Conservation (phyloP, 129 eudicot genomes). For the Erigeron canadensis region DNA sequence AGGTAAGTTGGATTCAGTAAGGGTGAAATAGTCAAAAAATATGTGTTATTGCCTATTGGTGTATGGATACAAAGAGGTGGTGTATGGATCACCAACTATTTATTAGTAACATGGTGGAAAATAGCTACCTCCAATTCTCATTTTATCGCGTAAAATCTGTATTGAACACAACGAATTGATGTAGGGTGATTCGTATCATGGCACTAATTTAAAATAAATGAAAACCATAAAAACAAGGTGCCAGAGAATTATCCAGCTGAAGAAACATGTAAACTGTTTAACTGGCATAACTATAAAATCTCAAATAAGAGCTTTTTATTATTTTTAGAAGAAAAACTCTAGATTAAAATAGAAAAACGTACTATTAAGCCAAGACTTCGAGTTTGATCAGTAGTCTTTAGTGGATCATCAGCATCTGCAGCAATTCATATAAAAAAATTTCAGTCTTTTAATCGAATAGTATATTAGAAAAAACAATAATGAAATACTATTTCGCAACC, state of each 20-base stretch:
- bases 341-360: slow-evolving; percentile 29
- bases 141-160: neutral
- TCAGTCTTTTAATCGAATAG: slow-evolving; percentile 13
- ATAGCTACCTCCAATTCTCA: too few species aligned
- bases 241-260: neutral
- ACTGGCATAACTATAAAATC: neutral
- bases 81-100: too few species aligned
- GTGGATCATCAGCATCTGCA: slow-evolving; percentile 95
- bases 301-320: slow-evolving; percentile 1
- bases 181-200: neutral
- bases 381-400: slow-evolving; percentile 94
- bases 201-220: neutral
- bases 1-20: too few species aligned
- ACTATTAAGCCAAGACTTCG: slow-evolving; percentile 94
- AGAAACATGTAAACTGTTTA: neutral
- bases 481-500: neutral
- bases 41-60: too few species aligned
- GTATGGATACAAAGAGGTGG: too few species aligned
- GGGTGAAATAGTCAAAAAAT: too few species aligned
- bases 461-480: neutral
- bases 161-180: neutral
- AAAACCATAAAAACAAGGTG: neutral
- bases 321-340: neutral
- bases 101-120: too few species aligned
- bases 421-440: slow-evolving; percentile 8